Base-by-base conservation (phyloP, 495 filamentous ascomycete species). In the Umbilicaria muhlenbergii region DNA sequence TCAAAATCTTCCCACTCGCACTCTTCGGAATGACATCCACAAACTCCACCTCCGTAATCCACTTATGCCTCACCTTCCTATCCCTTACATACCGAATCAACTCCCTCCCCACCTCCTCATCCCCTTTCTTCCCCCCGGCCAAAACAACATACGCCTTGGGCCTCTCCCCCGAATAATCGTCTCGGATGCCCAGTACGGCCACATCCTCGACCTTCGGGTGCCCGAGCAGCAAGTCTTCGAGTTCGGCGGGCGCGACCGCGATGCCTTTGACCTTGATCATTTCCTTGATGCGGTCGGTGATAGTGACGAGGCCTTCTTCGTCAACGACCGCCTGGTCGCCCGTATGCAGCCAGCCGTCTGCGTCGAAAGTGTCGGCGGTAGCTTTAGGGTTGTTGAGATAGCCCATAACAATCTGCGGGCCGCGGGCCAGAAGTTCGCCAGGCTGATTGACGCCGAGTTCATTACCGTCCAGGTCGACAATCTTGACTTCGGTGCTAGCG, bases 261-360 rank as follows among this genome's bases (percentile, higher is more conserved):
- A 79, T 76, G 3, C 78, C 80, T 47, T 81, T 80, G 16, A 83
- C 80, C 55, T 84, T 83, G 55, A 84, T 82, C 65, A 83, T 69
- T 59, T 83, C 80, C 64, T 85, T 85, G 40, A 83, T 70, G 0
- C 81, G 64, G 46, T 85, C 80, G 5, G 69, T 71, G 43, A 85
- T 81, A 3, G 68, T 62, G 15, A 84, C 56, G 46, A 76, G 62
- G 0, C 74, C 73, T 24, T 69, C 56, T 6, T 47, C 48, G 34
- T 74, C 68, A 16, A 80, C 65, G 17, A 62, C 56, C 12, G 74
- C 80, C n/a, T 78, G 69, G 34, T 85, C 80, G 0, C 80, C 80
- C 0, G 80, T 83, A 34, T 75, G 73, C 45, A 84, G 57, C 56
- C 64, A 83, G 0, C 76, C 72, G 3, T 77, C 73, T 0, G 50